Evolutionary conservation across 108 stramenopile genomes (phyloP), one percentile per base, ranked within the genome.

Genomic region (Parietichytrium sp.): DNA sequence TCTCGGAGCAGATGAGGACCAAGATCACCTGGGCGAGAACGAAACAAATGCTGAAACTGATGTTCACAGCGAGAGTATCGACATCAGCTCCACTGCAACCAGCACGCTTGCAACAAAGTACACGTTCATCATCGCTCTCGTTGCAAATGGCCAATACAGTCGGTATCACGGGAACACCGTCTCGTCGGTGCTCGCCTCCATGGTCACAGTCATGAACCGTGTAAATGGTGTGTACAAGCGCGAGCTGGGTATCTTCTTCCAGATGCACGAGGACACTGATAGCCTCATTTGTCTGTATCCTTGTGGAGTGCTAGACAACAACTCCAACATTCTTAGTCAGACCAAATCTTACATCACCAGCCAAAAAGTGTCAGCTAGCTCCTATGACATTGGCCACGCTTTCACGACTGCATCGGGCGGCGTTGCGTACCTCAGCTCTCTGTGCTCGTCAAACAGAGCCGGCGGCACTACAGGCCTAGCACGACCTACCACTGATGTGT

Each of bases 151-250:
- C 29, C 20, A 72, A 38, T 72, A 72, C 33, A 45, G 38, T 72
- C 61, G 45, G 61, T 72, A 72, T 25, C 61, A 72, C 2, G 61
- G 61, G 2, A 72, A 72, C 61, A 72, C 61, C 6, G 42, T 72
- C 29, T 42, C 36, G 3, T 23, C 20, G 20, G 61, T 72, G 10
- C 61, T 72, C 10, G 61, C 61, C 10, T 33, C 36, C 3, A 72
- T 72, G 15, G 38, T 72, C 1, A 72, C 61, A 15, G 38, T 72
- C 8, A n/a, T 42, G 45, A 72, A 72, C 20, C 61, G 61, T 23
- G 45, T 72, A 16, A 72, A 72, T 27, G 61, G 61, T 10, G 45
- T 72, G 15, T 20, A 45, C 1, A 72, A n/a, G 42, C 61, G 61
- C 10, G 61, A 72, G 1, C 29, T 72, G 13, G 61, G 61, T 0